Percentiles rank a stretch among this genome's conserved stretches.
phyloP scores from a whole-genome alignment of 2,329 filamentous ascomycete genomes.

The Aureobasidium vineae region DNA sequence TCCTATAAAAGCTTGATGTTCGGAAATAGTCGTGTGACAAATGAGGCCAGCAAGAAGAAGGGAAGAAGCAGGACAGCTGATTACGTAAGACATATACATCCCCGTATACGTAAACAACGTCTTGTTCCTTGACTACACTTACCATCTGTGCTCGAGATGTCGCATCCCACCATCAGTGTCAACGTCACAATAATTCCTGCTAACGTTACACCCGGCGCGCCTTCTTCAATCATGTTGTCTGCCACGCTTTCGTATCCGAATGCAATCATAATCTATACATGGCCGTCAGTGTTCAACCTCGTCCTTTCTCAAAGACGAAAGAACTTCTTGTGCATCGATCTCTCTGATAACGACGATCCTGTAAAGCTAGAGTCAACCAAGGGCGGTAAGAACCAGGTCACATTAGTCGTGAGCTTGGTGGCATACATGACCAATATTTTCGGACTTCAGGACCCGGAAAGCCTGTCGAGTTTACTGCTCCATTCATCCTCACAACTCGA shows the following conservation, averaged over 20 bases:
- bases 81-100: too few species aligned
- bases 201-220: background rate
- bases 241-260: slow-evolving; percentile 33
- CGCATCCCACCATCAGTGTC: background rate
- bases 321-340: slow-evolving; percentile 29
- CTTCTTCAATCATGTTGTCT: background rate
- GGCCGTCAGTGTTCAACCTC: slow-evolving; percentile 28
- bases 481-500: slow-evolving; percentile 9
- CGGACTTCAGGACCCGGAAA: slow-evolving; percentile 8
- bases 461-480: slow-evolving; percentile 2
- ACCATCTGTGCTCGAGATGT: too few species aligned
- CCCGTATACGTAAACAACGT: too few species aligned
- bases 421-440: slow-evolving; percentile 17
- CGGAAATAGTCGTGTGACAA: too few species aligned
- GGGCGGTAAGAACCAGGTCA: background rate
- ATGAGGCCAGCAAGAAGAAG: too few species aligned
- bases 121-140: too few species aligned
- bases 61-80: too few species aligned
- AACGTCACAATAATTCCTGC: background rate
- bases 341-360: background rate
- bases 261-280: slow-evolving; percentile 29
- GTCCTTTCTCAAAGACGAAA: slow-evolving; percentile 23
- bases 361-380: slow-evolving; percentile 18
- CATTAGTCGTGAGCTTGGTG: slow-evolving; percentile 7
- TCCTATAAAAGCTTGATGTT: too few species aligned